Percentiles rank a stretch among this genome's conserved stretches.
phyloP scores from a whole-genome alignment of 164 flowering plant genomes.

The Euptelea pleiosperma region DNA sequence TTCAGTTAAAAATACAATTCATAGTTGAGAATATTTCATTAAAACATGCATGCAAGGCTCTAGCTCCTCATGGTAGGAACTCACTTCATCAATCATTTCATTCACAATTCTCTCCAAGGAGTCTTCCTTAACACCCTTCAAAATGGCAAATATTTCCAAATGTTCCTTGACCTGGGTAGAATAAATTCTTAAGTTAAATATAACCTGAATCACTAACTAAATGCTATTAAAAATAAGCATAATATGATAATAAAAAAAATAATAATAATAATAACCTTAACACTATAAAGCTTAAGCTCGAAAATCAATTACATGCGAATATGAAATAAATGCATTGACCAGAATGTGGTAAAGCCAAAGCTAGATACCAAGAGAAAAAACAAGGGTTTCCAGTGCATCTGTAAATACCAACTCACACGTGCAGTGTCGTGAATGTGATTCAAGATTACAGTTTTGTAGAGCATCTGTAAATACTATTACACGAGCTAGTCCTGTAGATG shows the following conservation, averaged over 20 bases:
- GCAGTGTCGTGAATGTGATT: too few species aligned
- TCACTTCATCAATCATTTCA: slow-evolving; percentile 90
- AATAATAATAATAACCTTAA: not conserved
- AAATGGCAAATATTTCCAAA: slow-evolving; percentile 76
- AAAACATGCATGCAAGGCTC: not conserved
- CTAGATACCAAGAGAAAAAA: too few species aligned
- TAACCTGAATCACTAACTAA: not conserved
- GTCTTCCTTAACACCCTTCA: slow-evolving; percentile 88
- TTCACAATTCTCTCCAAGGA: slow-evolving; percentile 44
- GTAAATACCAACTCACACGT: too few species aligned
- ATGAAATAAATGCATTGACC: too few species aligned
- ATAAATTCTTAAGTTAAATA: not conserved
- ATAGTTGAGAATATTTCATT: not conserved
- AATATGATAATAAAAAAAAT: not conserved
- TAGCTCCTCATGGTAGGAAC: slow-evolving; percentile 19
- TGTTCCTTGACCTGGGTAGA: slow-evolving; percentile 88
- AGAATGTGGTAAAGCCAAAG: too few species aligned
- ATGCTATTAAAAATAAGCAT: not conserved
- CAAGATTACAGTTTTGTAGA: too few species aligned
- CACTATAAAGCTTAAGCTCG: not conserved
- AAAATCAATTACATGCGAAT: not conserved
- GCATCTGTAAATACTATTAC: too few species aligned
- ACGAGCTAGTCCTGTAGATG: too few species aligned
- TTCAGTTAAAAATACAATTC: not conserved
- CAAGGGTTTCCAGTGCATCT: too few species aligned